phyloP scores from a whole-genome alignment of 441 rosid genomes.

The Hura crepitans region DNA sequence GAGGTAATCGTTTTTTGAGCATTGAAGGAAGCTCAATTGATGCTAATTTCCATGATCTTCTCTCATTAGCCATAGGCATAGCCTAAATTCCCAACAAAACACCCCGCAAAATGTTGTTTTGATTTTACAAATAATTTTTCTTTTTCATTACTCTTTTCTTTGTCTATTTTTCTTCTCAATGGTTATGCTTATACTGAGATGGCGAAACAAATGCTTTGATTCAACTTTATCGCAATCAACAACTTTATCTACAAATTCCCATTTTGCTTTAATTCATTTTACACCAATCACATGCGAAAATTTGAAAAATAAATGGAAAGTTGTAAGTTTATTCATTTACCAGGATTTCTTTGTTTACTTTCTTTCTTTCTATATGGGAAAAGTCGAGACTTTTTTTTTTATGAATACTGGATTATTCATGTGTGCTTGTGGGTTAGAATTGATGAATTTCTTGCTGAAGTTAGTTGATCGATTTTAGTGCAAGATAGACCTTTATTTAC shows the following conservation, averaged over 20 bases:
- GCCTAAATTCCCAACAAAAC: too few species aligned
- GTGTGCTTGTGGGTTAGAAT: neutral
- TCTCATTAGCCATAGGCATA: too few species aligned
- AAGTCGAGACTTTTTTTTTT: neutral
- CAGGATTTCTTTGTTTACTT: neutral
- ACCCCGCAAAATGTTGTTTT: neutral
- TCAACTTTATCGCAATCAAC: slow-evolving; percentile 25
- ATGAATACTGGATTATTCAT: neutral
- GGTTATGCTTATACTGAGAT: slow-evolving; percentile 53
- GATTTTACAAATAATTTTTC: too few species aligned
- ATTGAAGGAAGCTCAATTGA: too few species aligned
- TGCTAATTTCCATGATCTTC: too few species aligned
- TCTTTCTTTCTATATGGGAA: neutral
- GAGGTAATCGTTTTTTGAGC: too few species aligned
- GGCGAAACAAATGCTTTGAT: slow-evolving; percentile 39
- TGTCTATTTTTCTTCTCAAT: neutral
- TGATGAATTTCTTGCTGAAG: neutral
- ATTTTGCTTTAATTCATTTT: slow-evolving; percentile 46
- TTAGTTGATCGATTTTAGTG: neutral
- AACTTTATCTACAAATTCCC: slow-evolving; percentile 15
- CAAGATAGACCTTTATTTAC: neutral
- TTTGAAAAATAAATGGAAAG: slow-evolving; percentile 44
- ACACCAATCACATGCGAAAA: slow-evolving; percentile 40
- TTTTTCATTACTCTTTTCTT: neutral
- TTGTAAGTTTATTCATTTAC: slow-evolving; percentile 33